phyloP scores from a whole-genome alignment of 2,329 filamentous ascomycete species.

The Epichloe gansuensis region DNA sequence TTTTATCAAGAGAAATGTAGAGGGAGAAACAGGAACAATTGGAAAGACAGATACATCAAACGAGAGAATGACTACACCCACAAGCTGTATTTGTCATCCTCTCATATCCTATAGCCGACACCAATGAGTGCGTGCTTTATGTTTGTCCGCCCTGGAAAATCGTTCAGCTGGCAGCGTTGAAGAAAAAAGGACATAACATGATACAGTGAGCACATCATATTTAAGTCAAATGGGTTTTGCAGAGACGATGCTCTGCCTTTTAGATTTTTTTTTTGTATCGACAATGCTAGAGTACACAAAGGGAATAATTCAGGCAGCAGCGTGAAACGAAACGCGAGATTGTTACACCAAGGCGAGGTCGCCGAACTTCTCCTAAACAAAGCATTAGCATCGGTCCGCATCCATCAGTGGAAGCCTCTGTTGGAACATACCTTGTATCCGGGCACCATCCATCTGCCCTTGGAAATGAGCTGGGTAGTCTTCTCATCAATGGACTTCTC shows the following conservation, averaged over 20 bases:
- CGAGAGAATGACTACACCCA: too few relatives aligned
- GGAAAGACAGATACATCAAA: too few relatives aligned
- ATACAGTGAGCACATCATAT: not conserved
- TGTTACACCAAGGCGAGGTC: slow-evolving; percentile 87
- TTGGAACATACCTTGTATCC: slow-evolving; percentile 79
- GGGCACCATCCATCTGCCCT: slow-evolving; percentile 95
- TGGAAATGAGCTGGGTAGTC: slow-evolving; percentile 85
- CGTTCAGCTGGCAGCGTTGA: too few relatives aligned
- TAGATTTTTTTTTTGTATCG: slow-evolving; percentile 39
- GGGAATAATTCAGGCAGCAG: slow-evolving; percentile 29
- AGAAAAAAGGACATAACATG: not conserved
- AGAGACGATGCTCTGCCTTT: slow-evolving; percentile 19
- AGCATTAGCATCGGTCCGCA: slow-evolving; percentile 29
- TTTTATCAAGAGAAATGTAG: too few relatives aligned
- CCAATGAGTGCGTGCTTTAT: too few relatives aligned
- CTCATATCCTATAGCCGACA: too few relatives aligned
- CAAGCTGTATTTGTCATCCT: too few relatives aligned
- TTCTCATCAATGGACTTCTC: slow-evolving; percentile 97
- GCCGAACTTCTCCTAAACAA: slow-evolving; percentile 86
- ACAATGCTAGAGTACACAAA: slow-evolving; percentile 59
- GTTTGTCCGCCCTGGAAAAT: not conserved
- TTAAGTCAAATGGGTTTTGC: slow-evolving; percentile 14
- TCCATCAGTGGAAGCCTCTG: not conserved
- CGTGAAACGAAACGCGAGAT: slow-evolving; percentile 19
- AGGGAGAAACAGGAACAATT: too few relatives aligned